phyloP scores from a whole-genome alignment of 257 asterid species.

The Przewalskia tangutica region DNA sequence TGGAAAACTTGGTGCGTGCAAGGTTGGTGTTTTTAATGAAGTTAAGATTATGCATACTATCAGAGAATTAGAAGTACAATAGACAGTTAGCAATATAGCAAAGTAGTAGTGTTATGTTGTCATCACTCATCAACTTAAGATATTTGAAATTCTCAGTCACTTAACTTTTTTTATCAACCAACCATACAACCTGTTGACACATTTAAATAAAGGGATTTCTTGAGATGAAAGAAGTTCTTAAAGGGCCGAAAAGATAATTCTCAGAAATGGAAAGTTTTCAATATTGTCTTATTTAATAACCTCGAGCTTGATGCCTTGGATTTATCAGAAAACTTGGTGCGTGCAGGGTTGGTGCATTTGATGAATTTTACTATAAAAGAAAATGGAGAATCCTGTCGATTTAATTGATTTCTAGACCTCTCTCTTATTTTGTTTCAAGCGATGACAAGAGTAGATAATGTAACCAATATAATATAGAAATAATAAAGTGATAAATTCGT shows the following conservation, averaged over 20 bases:
- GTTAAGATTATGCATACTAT: no score
- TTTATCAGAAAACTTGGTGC: background rate
- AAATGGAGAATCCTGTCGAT: background rate
- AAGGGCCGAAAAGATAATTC: background rate
- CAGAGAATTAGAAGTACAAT: no score
- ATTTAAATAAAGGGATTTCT: background rate
- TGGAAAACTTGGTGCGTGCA: no score
- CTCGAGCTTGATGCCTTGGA: background rate
- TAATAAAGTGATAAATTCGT: background rate
- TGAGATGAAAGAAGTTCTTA: background rate
- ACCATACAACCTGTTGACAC: background rate
- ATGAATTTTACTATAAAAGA: background rate
- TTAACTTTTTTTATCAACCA: background rate
- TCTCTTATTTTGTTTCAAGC: background rate
- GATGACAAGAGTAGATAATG: background rate
- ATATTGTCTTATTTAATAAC: background rate
- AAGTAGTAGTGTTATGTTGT: no score
- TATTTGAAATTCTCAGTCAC: no score
- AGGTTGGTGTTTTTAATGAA: no score
- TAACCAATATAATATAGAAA: background rate
- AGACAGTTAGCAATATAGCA: no score
- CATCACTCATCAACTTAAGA: no score
- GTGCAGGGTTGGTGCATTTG: background rate
- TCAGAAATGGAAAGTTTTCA: background rate
- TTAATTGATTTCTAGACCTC: background rate